Base-by-base conservation (phyloP, 306 rosid genomes). In the Hylodesmum podocarpum region DNA sequence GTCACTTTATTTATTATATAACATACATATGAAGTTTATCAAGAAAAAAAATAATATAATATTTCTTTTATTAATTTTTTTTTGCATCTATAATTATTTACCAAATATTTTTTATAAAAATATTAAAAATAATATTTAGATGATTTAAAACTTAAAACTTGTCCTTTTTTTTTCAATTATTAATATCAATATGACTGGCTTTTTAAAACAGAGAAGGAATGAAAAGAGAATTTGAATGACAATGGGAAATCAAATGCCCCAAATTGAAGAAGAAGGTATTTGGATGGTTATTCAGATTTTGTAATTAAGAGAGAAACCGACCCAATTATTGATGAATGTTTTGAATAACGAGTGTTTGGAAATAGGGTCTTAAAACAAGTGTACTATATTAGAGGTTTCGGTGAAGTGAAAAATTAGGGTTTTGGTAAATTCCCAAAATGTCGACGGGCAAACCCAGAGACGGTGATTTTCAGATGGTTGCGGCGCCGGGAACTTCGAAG, bases 401-500 rank as follows among this genome's bases (percentile, higher is more conserved):
- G 19, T 34, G 64, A 62, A 43, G 61, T 18, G 44, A 67, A 41
- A 75, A 75, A 19, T 79, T 86, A 81, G 91, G 93, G 91, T 51
- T 89, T 81, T 22, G 39, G 31, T 27, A 18, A 59, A 76, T 51
- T 81, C 53, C 76, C 18, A 44, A 65, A 61, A 89, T 89, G 94
- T 85, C 94, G 41, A 78, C 81, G 39, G 88, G 91, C n/a, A 89
- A 83, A 59, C 80, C 88, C 84, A 86, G 64, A 66, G 87, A 87
- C 68, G 27, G 72, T 41, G 90, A 91, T 11, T 73, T 88, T 81
- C 93, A 81, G 85, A 19, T 93, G 80, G 86, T 87, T 55, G 61
- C 81, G 37, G 84, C 73, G 21, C 86, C 85, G 12, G 86, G 85
- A 36, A 89, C 62, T 36, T 80, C 88, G 36, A 84, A 81, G 28